Base-by-base conservation (phyloP, 2,329 filamentous ascomycete genomes). In the Aureobasidium subglaciale region DNA sequence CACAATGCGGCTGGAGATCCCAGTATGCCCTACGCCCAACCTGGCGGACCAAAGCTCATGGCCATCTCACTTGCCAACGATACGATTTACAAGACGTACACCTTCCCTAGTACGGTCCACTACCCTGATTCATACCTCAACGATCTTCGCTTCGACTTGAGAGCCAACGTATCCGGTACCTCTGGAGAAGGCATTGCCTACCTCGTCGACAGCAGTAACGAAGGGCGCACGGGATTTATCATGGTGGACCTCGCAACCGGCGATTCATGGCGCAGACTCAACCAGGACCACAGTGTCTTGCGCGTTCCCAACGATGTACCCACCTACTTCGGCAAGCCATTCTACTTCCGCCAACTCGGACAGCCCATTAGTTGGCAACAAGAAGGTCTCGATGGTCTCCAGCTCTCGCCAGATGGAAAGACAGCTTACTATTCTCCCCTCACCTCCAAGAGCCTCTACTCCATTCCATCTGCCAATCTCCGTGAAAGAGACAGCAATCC, bases 41-140 rank as follows among this genome's bases (percentile, higher is more conserved):
- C 73, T 0, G 74, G 73, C 2, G 73, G 74, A 5, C 72, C 74
- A 0, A 76, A 77, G 60, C 62, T 76, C 4, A 66, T 76, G 10
- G 71, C 71, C 3, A 70, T 76, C 43, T 67, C 70, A 32, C 64
- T 77, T 5, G 61, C 65, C 9, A 73, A 71, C 59, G 64, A 76
- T 60, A 67, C 66, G 7, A 70, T 74, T 50, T 68, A 67, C 53
- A 59, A 62, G 43, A 74, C 70, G 0, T 75, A 71, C 61, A 76
- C 72, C 1, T 71, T 77, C 56, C 71, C 73, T 0, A 30, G 68
- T 0, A 65, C 60, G 5, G 73, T 76, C 3, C 71, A 75, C 59
- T 76, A 70, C 58, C 73, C 73, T 2, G 73, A 75, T 60, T 71
- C 68, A 25, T 78, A 75, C 63, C 68, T 76, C 60, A 76, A 76